Evolutionary conservation across 768 basidiomycete species (phyloP).

Genomic region (Megacollybia marginata): DNA sequence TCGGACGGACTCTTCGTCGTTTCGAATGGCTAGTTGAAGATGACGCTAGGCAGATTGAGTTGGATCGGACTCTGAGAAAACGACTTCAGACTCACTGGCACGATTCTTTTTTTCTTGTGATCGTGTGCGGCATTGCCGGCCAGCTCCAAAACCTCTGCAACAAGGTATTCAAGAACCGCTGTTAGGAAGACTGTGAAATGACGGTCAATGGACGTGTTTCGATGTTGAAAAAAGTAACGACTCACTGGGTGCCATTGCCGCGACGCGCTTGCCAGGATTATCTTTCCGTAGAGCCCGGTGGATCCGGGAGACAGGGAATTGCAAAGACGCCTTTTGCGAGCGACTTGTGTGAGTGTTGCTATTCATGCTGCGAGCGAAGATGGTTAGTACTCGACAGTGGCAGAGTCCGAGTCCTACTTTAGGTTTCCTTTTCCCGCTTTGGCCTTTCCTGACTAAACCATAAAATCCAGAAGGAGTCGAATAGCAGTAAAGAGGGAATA

Average conservation of each 20-base stretch:
- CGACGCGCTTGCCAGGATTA: conserved; percentile 67
- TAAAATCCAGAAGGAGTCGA: conserved; percentile 2
- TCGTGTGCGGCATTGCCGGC: conserved; percentile 76
- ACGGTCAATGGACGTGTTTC: conserved; percentile 4
- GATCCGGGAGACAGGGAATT: conserved; percentile 81
- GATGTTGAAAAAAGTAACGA: not conserved
- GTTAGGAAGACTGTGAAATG: conserved; percentile 60
- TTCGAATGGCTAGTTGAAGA: conserved; percentile 86
- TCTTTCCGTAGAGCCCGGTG: conserved; percentile 70
- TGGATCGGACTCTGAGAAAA: no score
- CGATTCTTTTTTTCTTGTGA: conserved; percentile 78
- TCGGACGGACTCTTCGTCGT: conserved; percentile 69
- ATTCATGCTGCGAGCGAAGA: conserved; percentile 39
- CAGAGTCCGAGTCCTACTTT: not conserved
- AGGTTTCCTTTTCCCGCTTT: conserved; percentile 2
- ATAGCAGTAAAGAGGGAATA: not conserved
- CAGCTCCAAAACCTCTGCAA: conserved; percentile 81
- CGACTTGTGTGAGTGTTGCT: conserved; percentile 54
- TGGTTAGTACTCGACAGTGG: conserved; percentile 4
- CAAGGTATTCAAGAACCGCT: conserved; percentile 81
- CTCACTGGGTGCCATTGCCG: conserved; percentile 60
- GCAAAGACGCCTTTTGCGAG: conserved; percentile 56
- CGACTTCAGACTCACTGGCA: conserved; percentile 38
- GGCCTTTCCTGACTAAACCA: conserved; percentile 40
- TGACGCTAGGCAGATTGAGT: conserved; percentile 40